Evolutionary conservation across 495 filamentous ascomycete genomes (phyloP).

Genomic region (Aspergillus avenaceus): DNA sequence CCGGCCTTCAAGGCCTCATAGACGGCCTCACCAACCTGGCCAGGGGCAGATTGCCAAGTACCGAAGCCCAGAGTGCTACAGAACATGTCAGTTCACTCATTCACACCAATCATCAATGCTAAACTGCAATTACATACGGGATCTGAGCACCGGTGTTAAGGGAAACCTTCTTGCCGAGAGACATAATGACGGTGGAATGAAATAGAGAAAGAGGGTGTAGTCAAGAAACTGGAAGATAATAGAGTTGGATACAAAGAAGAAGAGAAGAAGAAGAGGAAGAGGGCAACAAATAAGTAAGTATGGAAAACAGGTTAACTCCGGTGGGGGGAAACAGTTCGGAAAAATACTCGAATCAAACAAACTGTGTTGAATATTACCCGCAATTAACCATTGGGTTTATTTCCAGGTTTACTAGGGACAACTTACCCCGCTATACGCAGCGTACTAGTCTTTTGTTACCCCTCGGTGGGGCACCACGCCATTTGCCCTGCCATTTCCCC

Average conservation of each 20-base stretch:
- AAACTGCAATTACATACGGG: slow-evolving; percentile 29
- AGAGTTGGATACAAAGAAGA: background rate
- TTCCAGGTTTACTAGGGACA: background rate
- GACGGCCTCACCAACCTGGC: slow-evolving; percentile 51
- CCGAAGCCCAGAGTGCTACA: slow-evolving; percentile 47
- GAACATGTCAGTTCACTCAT: background rate
- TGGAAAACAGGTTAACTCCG: background rate
- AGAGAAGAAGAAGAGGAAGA: slow-evolving; percentile 2
- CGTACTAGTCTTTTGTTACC: background rate
- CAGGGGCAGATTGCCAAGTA: slow-evolving; percentile 52
- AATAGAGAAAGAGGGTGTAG: background rate
- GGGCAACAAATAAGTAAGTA: background rate
- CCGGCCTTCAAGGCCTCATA: slow-evolving; percentile 50
- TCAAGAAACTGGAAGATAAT: background rate
- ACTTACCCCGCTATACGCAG: slow-evolving; percentile 1
- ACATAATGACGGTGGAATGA: slow-evolving; percentile 29
- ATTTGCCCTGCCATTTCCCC: too few relatives aligned
- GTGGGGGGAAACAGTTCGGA: background rate
- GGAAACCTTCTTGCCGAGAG: slow-evolving; percentile 43
- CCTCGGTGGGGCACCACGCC: slow-evolving; percentile 1
- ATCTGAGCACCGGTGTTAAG: slow-evolving; percentile 41
- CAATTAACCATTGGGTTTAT: background rate
- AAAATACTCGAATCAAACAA: background rate
- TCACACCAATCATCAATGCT: slow-evolving; percentile 1
- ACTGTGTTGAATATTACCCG: background rate